Base-by-base conservation (phyloP, 2,329 filamentous ascomycete species). In the Verticillium albo-atrum region DNA sequence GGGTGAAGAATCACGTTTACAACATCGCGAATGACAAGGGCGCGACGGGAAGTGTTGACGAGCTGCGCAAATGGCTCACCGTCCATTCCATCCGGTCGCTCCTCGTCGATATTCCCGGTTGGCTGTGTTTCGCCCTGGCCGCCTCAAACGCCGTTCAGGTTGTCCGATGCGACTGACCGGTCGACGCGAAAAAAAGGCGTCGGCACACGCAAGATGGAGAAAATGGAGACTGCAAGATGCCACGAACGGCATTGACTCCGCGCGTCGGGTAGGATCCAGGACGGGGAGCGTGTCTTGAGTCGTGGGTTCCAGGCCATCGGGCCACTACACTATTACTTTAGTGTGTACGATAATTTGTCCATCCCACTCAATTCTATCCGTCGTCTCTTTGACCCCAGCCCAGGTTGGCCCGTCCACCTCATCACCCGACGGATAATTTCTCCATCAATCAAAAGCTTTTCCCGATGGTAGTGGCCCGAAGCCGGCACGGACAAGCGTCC, bases 371-470 rank as follows among this genome's bases (percentile, higher is more conserved):
- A 50, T 20, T 50, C n/a, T 42, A 42, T n/a, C 35, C 42, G 42
- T 50, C 42, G 20, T 23, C 20, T 14, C 42, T 12, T 23, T 50
- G 9, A 9, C 42, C 10, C 14, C n/a, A n/a, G n/a, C n/a, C 20
- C 42, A n/a, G 42, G 14, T 5, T 20, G 42, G 6, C 42, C 42
- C 20, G 42, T 23, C 42, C 42, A 3, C 9, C 42, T 50, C 42
- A 56, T 6, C 54, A 56, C 20, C 54, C 54, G 54, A 56, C 54
- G 54, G 54, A n/a, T 56, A 64, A 67, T 70, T 71, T 66, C 64
- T 71, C 70, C 70, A 67, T 68, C 69, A 71, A 71, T 71, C 63
- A 68, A n/a, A 63, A 50, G 15, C n/a, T 32, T 51, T 58, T 23
- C 51, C 27, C 20, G 42, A 50, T 25, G 7, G 42, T 50, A 50